Base-by-base conservation (phyloP, 441 rosid genomes). In the Erodium chrysanthum region DNA sequence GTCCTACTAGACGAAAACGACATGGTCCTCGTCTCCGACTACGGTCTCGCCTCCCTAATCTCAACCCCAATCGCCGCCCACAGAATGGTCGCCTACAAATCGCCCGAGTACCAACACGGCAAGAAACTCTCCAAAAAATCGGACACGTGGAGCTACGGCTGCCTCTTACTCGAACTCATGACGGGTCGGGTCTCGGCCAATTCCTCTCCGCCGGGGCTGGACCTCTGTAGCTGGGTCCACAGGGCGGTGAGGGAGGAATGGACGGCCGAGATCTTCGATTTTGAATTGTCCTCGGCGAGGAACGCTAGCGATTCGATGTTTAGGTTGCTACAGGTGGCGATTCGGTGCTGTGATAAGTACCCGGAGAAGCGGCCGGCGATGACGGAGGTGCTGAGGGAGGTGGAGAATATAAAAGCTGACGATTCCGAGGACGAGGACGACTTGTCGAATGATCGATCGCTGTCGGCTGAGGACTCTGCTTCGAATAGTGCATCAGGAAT, bases 231-330 rank as follows among this genome's bases (percentile, higher is more conserved):
- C 17, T 84, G 92, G 92, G 88, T 87, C 65, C 76, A 78, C 60
- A 37, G 85, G 68, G 89, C 92, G 0, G 85, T 85, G 10, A 78
- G 86, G 42, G 92, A 87, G 71, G 88, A 85, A 68, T 85, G 92
- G 92, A 85, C 89, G 7, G 84, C 81, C 0, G 92, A 87, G 84
- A 81, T 87, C 22, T 80, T 84, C 18, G 89, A 87, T 40, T 6
- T 40, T 7, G 92, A 87, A 78, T 73, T 87, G 50, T 67, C 85
- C 0, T 79, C 58, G 44, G 84, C 77, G 69, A 73, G 78, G 74
- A 78, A 67, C 0, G 23, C 8, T 1, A 58, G 83, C 83, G 0
- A 63, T 59, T 66, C 70, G 40, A 83, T 87, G 92, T 67, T 84
- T 17, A 77, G 67, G 68, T 75, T 85, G 66, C 81, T 87, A 64